Base-by-base conservation (phyloP, 768 basidiomycete species). In the Trametes punicea region DNA sequence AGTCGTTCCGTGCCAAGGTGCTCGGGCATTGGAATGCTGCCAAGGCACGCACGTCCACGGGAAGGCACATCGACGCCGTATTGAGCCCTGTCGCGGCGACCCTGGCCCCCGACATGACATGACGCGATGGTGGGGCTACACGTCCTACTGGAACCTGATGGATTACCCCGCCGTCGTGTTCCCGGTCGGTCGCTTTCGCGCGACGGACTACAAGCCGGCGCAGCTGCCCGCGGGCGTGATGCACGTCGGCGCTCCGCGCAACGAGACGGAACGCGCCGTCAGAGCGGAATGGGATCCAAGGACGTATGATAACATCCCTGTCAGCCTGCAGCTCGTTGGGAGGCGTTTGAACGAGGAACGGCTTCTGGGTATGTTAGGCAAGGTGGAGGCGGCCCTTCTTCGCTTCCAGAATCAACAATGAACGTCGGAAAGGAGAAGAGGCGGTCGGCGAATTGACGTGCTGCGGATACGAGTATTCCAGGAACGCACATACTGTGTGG, bases 141-240 rank as follows among this genome's bases (percentile, higher is more conserved):
- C 75, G 6, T 75, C 76, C 2, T 75, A 81, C 60, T 81, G 80
- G 78, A 82, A 82, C 62, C 60, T 82, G 50, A 60, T 75, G 58
- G 80, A 82, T 64, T 77, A 76, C 50, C 73, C 80, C 9, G 73
- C 73, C 18, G 74, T 73, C 18, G 76, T 74, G 3, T 78, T 81
- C 66, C 80, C 80, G 25, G 74, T 73, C 33, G 77, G 74, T 16
- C 69, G 70, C 56, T 65, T 69, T 61, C 64, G 49, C 34, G 67
- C 73, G 36, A 52, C 57, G 41, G 64, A 62, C 48, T 62, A 66
- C 46, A 46, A 33, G 38, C 29, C 61, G 49, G 39, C 42, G 49
- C 9, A 44, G 45, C 36, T 64, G 62, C 55, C 47, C 36, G 45
- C 36, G 9, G 47, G 36, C 46, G 46, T 47, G 21, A 48, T 53